Evolutionary conservation across 1,284 basidiomycete genomes (phyloP).

Genomic region (Sanguinoderma infundibulare): DNA sequence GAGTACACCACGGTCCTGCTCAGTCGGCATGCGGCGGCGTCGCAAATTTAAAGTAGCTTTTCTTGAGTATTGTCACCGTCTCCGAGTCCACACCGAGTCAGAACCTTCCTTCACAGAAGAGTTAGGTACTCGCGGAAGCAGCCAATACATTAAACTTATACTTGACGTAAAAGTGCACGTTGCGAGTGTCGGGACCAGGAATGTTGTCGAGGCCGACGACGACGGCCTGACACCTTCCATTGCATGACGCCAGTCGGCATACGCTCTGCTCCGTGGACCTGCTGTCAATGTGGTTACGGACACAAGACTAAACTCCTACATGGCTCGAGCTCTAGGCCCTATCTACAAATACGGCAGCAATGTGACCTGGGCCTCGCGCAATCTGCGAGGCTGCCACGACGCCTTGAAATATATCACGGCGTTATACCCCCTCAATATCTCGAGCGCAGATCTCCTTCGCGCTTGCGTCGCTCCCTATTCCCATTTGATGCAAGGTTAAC

Average conservation of each 20-base stretch:
- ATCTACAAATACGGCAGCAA: neutral
- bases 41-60: too few species aligned
- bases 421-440: neutral
- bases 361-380: conserved; percentile 1
- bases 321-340: neutral
- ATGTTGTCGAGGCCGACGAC: too few species aligned
- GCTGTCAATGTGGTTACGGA: neutral
- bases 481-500: neutral
- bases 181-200: neutral
- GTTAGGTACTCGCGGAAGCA: neutral
- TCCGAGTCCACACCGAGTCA: neutral
- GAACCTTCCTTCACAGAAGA: conserved; percentile 1
- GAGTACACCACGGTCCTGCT: conserved; percentile 1
- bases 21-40: too few species aligned
- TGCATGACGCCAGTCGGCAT: neutral
- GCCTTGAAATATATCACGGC: neutral
- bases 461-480: neutral
- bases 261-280: neutral
- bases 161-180: neutral
- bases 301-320: neutral
- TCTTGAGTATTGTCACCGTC: neutral
- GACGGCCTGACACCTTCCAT: too few species aligned
- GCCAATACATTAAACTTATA: neutral
- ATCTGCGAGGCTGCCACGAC: neutral
- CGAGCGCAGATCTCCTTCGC: neutral